Evolutionary conservation across 805 yeast species (phyloP).

Genomic region (Ogataea chonburiensis): DNA sequence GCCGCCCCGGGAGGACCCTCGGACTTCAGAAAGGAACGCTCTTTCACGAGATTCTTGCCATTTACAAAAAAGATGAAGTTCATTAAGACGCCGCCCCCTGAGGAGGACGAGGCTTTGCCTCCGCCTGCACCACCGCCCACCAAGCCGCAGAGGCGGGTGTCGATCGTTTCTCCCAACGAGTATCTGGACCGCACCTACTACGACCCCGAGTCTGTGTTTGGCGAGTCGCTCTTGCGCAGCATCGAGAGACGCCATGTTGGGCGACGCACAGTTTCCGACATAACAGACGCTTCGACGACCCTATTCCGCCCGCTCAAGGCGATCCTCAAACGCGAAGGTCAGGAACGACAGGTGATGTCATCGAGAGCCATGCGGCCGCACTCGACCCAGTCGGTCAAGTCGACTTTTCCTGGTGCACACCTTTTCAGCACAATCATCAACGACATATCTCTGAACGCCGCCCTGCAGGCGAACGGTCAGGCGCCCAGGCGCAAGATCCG

Average conservation of each 20-base stretch:
- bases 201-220: conserved; percentile 4
- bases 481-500: conserved; percentile 9
- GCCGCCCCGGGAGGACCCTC: background rate
- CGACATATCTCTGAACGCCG: conserved; percentile 40
- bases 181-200: background rate
- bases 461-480: conserved; percentile 36
- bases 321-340: conserved; percentile 10
- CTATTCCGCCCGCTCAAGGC: conserved; percentile 14
- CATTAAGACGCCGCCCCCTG: conserved; percentile 11
- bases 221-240: conserved; percentile 5
- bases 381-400: background rate
- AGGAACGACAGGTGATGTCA: conserved; percentile 2
- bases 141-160: conserved; percentile 9
- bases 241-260: conserved; percentile 5
- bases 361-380: conserved; percentile 7
- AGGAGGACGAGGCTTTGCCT: conserved; percentile 2
- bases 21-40: conserved; percentile 7
- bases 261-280: conserved; percentile 17
- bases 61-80: conserved; percentile 18
- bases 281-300: conserved; percentile 16
- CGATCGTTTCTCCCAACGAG: conserved; percentile 9
- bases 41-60: conserved; percentile 14
- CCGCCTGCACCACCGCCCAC: conserved; percentile 8
- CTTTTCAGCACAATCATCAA: conserved; percentile 36
- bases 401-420: conserved; percentile 5